Conservation (phyloP, 2,329 filamentous ascomycete species). For the Lizonia empirigonia region DNA sequence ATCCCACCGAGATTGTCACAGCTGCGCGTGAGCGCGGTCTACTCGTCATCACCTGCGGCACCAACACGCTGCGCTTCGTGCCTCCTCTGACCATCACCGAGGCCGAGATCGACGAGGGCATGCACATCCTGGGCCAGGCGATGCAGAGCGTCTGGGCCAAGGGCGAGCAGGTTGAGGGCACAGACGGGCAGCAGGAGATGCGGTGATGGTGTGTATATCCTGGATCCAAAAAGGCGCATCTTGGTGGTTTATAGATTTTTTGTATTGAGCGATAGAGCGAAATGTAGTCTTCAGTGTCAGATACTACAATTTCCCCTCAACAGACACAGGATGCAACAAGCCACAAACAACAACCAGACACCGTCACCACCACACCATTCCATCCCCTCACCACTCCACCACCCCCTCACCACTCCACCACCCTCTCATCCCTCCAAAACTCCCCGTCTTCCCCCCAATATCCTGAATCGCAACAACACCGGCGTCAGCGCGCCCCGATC, state of each 20-base stretch:
- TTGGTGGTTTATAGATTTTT: neutral
- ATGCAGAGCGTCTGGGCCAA: conserved; percentile 61
- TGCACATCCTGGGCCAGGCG: conserved; percentile 75
- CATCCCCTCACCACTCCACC: neutral
- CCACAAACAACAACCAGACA: too few species aligned
- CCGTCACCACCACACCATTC: too few species aligned
- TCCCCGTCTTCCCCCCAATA: conserved; percentile 41
- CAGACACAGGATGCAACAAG: too few species aligned
- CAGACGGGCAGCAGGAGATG: conserved; percentile 45
- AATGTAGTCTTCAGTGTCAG: neutral
- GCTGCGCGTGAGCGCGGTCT: conserved; percentile 87
- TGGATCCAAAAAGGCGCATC: neutral
- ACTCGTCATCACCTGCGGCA: conserved; percentile 89
- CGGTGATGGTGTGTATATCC: conserved; percentile 12
- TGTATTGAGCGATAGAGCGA: conserved; percentile 7
- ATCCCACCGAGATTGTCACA: conserved; percentile 76
- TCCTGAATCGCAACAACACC: conserved; percentile 52
- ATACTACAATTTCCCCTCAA: neutral
- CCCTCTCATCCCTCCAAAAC: conserved; percentile 51
- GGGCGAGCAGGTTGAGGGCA: conserved; percentile 37
- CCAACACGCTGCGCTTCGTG: conserved; percentile 90
- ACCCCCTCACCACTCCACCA: conserved; percentile 43
- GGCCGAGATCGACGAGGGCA: conserved; percentile 77
- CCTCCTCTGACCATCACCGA: conserved; percentile 82
- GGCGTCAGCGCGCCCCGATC: conserved; percentile 55